These are phyloP conservation scores for Suhomyces terraborum DNA, from an alignment of 1,139 yeast genomes.

Conservation along the genomic window DNA sequence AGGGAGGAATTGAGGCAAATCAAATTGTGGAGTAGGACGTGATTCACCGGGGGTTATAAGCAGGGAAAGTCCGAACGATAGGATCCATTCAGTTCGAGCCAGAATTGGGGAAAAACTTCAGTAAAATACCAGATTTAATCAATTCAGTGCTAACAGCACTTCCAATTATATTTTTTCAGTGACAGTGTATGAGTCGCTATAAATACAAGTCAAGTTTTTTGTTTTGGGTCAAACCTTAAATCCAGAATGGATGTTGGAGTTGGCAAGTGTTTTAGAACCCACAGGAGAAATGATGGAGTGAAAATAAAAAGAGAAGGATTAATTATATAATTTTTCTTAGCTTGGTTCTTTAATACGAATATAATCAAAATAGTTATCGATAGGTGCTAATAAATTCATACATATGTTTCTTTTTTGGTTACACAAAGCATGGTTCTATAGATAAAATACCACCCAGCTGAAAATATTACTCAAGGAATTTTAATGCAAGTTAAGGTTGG, in stretches of 20 bases:
- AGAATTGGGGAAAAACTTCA: constrained; percentile 1
- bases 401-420: constrained; percentile 11
- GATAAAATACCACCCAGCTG: constrained; percentile 10
- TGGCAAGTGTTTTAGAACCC: constrained; percentile 1
- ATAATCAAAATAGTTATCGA: constrained; percentile 12
- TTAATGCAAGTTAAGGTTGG: constrained; percentile 11
- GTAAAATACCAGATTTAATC: not conserved
- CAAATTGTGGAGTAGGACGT: too few relatives aligned
- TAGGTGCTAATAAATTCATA: constrained; percentile 9
- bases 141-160: constrained; percentile 6
- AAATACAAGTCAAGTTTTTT: constrained; percentile 6
- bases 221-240: constrained; percentile 7
- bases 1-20: constrained; percentile 1
- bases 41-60: too few relatives aligned
- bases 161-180: constrained; percentile 7
- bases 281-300: not conserved
- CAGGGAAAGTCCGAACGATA: too few relatives aligned
- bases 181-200: constrained; percentile 3
- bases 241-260: not conserved
- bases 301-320: constrained; percentile 1
- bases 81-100: not conserved
- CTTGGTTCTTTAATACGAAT: constrained; percentile 5
- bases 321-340: constrained; percentile 7
- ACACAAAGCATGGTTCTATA: constrained; percentile 10
- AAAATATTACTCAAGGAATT: constrained; percentile 9